Percentiles rank a stretch among this genome's conserved stretches.
phyloP scores from a whole-genome alignment of 805 yeast species.

The Myxozyma lipomycoides region DNA sequence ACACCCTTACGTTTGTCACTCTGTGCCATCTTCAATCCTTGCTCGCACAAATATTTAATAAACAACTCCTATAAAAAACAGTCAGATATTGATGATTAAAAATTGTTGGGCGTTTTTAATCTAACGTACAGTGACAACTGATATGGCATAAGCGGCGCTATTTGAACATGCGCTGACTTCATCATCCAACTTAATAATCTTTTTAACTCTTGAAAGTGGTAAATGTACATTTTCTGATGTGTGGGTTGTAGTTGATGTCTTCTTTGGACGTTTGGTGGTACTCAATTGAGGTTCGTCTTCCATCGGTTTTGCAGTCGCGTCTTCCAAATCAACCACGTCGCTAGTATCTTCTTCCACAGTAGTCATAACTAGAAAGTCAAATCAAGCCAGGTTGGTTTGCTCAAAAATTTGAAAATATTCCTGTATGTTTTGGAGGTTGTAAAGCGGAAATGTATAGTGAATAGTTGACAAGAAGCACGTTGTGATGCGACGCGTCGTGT shows the following conservation, averaged over 20 bases:
- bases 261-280: not conserved
- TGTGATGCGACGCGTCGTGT: too few species aligned
- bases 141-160: slow-evolving; percentile 29
- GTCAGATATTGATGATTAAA: not conserved
- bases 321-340: not conserved
- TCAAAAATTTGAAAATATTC: too few species aligned
- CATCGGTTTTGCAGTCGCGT: not conserved
- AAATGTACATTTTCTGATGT: not conserved
- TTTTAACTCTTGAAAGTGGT: slow-evolving; percentile 31
- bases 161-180: slow-evolving; percentile 29
- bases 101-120: too few species aligned
- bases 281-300: not conserved
- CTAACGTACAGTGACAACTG: slow-evolving; percentile 30
- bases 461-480: too few species aligned
- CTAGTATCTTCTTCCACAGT: not conserved
- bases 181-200: slow-evolving; percentile 29
- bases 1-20: slow-evolving; percentile 27
- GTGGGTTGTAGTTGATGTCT: not conserved
- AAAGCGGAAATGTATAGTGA: too few species aligned
- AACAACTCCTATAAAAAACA: slow-evolving; percentile 24
- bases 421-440: too few species aligned
- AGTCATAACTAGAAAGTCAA: too few species aligned
- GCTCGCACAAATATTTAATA: slow-evolving; percentile 27
- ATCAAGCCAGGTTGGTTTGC: too few species aligned
- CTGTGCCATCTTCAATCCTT: slow-evolving; percentile 24